A percentile compares a stretch with the other conserved stretches of the same genome.
Conservation (phyloP, 2,329 filamentous ascomycete genomes). For the Aureobasidium namibiae region DNA sequence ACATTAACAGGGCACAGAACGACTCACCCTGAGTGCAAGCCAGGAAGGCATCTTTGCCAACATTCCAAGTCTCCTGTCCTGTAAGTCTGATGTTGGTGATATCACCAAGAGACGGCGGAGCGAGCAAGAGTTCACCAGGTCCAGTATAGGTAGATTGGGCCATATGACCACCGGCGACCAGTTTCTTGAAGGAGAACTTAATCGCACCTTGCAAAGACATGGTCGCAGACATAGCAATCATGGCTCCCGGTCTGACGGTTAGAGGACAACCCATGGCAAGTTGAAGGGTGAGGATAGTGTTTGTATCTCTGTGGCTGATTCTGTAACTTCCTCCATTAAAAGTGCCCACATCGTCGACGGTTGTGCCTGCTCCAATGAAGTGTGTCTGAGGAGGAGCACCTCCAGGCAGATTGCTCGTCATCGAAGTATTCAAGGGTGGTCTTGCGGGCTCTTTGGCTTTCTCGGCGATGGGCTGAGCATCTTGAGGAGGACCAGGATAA, state of each 20-base stretch:
- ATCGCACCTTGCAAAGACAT: constrained; percentile 74
- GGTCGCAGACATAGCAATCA: constrained; percentile 92
- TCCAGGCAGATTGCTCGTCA: constrained; percentile 24
- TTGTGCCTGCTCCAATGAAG: constrained; percentile 56
- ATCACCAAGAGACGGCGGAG: constrained; percentile 72
- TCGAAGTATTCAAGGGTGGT: constrained; percentile 24
- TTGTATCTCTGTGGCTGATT: constrained; percentile 85
- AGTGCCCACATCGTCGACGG: constrained; percentile 76
- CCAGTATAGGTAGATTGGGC: constrained; percentile 73
- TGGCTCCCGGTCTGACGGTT: constrained; percentile 70
- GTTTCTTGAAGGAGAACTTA: constrained; percentile 86
- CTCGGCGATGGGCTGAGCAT: constrained; percentile 24
- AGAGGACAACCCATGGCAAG: constrained; percentile 83
- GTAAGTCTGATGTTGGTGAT: constrained; percentile 69
- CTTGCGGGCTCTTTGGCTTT: constrained; percentile 14
- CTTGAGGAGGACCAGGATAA: constrained; percentile 30
- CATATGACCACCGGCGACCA: constrained; percentile 76
- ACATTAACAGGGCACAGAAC: constrained; percentile 70
- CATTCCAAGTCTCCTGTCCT: constrained; percentile 69
- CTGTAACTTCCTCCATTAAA: constrained; percentile 95
- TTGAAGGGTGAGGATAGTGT: constrained; percentile 82
- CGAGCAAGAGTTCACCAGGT: constrained; percentile 81
- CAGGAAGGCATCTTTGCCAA: constrained; percentile 80
- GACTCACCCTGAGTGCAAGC: constrained; percentile 77
- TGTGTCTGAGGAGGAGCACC: constrained; percentile 42